Evolutionary conservation across 2,329 filamentous ascomycete species (phyloP).

Genomic region (Colletotrichum gigasporum): DNA sequence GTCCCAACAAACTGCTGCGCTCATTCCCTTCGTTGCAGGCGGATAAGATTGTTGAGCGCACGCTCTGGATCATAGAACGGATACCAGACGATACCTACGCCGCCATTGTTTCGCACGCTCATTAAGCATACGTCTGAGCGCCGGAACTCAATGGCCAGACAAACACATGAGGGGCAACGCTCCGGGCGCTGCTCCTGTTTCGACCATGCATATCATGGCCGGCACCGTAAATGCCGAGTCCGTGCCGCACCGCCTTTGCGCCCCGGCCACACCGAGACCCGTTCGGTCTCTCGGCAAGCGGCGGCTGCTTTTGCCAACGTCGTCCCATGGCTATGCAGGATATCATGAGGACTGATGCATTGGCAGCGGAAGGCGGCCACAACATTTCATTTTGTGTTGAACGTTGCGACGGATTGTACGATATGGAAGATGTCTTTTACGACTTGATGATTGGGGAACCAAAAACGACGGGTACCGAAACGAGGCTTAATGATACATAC

Average conservation of each 20-base stretch:
- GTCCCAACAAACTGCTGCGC: conserved; percentile 91
- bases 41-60: conserved; percentile 83
- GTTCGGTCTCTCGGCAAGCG: no score
- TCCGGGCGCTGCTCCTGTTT: no score
- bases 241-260: no score
- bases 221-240: no score
- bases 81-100: conserved; percentile 91
- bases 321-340: no score
- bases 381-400: not conserved
- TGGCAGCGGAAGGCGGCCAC: not conserved
- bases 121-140: not conserved
- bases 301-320: no score
- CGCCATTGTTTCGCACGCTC: conserved; percentile 88
- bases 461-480: not conserved
- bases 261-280: no score
- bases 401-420: not conserved
- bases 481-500: conserved; percentile 17
- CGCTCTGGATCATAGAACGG: conserved; percentile 86
- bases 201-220: no score
- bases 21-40: conserved; percentile 87
- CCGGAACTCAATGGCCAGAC: not conserved
- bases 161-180: not conserved
- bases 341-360: no score
- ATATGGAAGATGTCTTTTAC: conserved; percentile 1
- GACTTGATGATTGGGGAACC: conserved; percentile 7